Conservation (phyloP, 2,329 filamentous ascomycete genomes). For the Biscogniauxia marginata region DNA sequence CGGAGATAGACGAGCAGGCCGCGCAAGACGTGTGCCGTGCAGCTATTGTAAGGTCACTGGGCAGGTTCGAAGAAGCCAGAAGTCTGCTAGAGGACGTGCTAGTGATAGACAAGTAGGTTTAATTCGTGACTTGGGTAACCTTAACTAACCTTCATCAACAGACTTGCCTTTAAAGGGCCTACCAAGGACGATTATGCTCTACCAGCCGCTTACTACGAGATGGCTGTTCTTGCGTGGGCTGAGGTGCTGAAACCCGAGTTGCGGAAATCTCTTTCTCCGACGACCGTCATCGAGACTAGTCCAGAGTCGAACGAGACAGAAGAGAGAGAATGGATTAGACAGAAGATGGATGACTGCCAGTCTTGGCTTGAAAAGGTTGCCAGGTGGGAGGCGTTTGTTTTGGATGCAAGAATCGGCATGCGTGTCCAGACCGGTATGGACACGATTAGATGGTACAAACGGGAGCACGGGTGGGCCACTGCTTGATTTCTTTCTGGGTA, state of each 20-base stretch:
- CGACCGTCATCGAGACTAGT: neutral
- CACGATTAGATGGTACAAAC: constrained; percentile 56
- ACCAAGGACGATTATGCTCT: constrained; percentile 68
- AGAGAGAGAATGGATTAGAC: constrained; percentile 35
- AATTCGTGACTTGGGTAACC: neutral
- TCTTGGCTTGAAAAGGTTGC: constrained; percentile 65
- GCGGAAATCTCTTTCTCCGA: constrained; percentile 18
- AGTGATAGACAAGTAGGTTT: constrained; percentile 57
- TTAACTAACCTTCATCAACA: constrained; percentile 28
- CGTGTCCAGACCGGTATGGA: constrained; percentile 68
- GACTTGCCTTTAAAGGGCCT: constrained; percentile 54
- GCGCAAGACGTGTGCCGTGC: constrained; percentile 66
- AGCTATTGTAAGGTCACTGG: constrained; percentile 63
- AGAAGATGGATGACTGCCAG: constrained; percentile 60
- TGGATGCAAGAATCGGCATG: constrained; percentile 74
- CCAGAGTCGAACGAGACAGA: constrained; percentile 13
- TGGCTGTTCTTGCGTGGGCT: constrained; percentile 78
- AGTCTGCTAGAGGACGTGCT: constrained; percentile 64
- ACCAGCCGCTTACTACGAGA: constrained; percentile 81
- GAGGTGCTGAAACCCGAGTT: constrained; percentile 51
- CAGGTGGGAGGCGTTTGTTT: constrained; percentile 68
- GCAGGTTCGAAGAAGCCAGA: constrained; percentile 63
- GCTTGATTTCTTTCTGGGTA: constrained; percentile 4
- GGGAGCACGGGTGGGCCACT: constrained; percentile 25
- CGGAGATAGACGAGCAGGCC: constrained; percentile 59